Evolutionary conservation across 768 basidiomycete species (phyloP).

Genomic region (Gymnopilus dilepis): DNA sequence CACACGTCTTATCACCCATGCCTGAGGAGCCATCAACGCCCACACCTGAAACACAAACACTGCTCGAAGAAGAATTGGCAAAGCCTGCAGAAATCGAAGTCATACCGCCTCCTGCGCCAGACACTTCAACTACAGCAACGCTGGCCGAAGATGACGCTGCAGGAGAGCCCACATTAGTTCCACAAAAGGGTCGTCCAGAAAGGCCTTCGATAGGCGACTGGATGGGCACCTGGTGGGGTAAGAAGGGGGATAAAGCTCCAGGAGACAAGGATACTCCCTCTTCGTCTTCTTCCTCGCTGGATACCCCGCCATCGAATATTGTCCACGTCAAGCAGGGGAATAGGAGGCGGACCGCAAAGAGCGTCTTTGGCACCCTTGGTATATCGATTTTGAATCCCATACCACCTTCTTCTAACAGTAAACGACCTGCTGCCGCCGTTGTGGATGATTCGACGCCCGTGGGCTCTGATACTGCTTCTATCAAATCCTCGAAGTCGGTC

Average conservation of each 20-base stretch:
- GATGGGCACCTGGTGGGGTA: conserved; percentile 79
- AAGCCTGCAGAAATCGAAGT: conserved; percentile 1
- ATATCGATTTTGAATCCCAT: conserved; percentile 68
- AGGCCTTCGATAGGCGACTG: conserved; percentile 69
- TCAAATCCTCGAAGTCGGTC: conserved; percentile 36
- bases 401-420: conserved; percentile 30
- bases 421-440: conserved; percentile 22
- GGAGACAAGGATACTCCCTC: conserved; percentile 26
- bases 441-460: conserved; percentile 20
- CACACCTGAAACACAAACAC: neutral
- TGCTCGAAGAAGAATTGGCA: neutral
- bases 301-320: conserved; percentile 6
- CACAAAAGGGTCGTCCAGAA: conserved; percentile 42
- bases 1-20: conserved; percentile 39
- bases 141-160: conserved; percentile 16
- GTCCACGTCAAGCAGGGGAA: conserved; percentile 21
- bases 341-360: conserved; percentile 56
- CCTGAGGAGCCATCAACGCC: conserved; percentile 35
- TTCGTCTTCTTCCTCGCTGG: neutral
- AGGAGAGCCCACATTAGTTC: conserved; percentile 28
- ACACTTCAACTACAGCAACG: conserved; percentile 5
- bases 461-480: conserved; percentile 41
- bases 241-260: conserved; percentile 39
- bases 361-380: conserved; percentile 75
- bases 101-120: conserved; percentile 4